Evolutionary conservation across 331 rosid genomes (phyloP), one percentile per base, ranked within the genome.

Genomic region (Acacia concinna): DNA sequence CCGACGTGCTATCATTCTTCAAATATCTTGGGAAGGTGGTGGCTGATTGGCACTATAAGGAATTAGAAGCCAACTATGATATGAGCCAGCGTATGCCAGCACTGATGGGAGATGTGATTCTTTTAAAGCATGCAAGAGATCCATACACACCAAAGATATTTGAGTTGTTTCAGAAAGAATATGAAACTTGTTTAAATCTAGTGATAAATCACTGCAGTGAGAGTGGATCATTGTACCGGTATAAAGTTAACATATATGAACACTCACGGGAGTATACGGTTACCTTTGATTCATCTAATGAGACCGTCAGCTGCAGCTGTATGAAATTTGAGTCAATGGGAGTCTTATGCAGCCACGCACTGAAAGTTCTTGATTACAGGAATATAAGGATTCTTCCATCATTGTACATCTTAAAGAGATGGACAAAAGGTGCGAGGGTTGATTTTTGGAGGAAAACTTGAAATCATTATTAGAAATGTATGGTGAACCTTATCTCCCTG

Each of bases 261-360:
- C 86, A 85, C 73, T 63, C 28, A 6, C 81, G 62, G 18, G 87
- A 84, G 70, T 86, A 83, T 82, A 63, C 73, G 0, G 92, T 90
- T 78, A 75, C 81, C 73, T 91, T 84, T 35, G 66, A 87, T 70
- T 75, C 89, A 11, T 82, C 84, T 12, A 77, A 71, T 13, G 88
- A 85, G 87, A 86, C 82, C n/a, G 76, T 91, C 75, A 52, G 81
- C 73, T 88, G 96, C 82, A 85, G 76, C 76, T 86, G 92, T 77
- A 88, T 85, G 93, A 89, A 88, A 78, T 91, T 91, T 34, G 91
- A 88, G 85, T 85, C 49, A 49, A 68, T 82, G 68, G 90, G 96
- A 80, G 59, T 90, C 66, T 56, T 87, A 65, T 88, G 96, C 82
- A 69, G 90, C 76, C 88, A 85, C 76, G 89, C 87, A 34, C 77